Conservation (phyloP, 768 basidiomycete genomes). For the Lentinula raphanica region DNA sequence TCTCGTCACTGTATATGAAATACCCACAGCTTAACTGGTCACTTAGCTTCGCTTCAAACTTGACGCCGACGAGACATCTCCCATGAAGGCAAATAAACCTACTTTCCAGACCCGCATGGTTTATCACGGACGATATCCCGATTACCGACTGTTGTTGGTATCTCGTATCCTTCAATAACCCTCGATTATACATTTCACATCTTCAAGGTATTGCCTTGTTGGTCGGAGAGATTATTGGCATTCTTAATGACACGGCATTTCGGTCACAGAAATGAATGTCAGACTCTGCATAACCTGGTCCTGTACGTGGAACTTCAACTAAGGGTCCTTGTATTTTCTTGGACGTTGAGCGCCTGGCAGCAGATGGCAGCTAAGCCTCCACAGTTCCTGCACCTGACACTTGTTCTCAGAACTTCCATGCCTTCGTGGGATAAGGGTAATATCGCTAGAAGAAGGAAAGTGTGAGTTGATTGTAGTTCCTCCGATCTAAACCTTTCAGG, state of each 20-base stretch:
- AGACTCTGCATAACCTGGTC: neutral
- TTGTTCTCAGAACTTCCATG: too few species aligned
- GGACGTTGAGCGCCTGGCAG: too few species aligned
- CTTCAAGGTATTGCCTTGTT: neutral
- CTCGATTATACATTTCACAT: too few species aligned
- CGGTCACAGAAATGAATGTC: neutral
- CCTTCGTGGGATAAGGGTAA: too few species aligned
- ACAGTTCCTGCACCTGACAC: too few species aligned
- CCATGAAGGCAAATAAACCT: slow-evolving; percentile 4
- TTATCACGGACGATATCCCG: slow-evolving; percentile 6
- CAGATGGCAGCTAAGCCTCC: too few species aligned
- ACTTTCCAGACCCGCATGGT: slow-evolving; percentile 7
- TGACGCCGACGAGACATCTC: neutral
- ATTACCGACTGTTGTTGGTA: slow-evolving; percentile 10
- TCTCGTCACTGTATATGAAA: neutral
- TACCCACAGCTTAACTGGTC: neutral
- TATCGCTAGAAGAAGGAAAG: too few species aligned
- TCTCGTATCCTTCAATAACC: slow-evolving; percentile 3
- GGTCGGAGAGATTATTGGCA: neutral
- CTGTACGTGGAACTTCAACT: neutral
- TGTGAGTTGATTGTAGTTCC: too few species aligned
- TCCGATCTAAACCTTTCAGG: too few species aligned
- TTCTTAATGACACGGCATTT: too few species aligned
- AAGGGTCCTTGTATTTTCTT: too few species aligned
- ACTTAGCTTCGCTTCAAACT: neutral